Base-by-base conservation (phyloP, 345 rosid species). In the Murraya koenigii region DNA sequence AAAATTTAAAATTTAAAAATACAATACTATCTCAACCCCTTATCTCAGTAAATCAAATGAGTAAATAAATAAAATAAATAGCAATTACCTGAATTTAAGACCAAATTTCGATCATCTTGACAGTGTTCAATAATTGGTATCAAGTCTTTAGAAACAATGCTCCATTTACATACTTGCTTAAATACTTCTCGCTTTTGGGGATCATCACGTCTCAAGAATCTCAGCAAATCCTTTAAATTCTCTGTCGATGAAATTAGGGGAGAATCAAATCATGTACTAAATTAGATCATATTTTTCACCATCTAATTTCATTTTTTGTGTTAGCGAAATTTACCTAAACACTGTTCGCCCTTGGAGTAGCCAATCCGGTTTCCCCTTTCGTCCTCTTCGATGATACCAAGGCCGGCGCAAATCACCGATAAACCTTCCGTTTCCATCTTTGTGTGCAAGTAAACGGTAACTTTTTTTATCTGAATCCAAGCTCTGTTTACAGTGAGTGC, bases 141-240 rank as follows among this genome's bases (percentile, higher is more conserved):
- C 91, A 95, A 83, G 78, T 93, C 89, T 81, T 95, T 93, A 2
- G 96, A 84, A 49, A 89, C 92, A 13, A 80, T 90, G 76, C 89
- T 90, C 98, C 98, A 95, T 71, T 89, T 90, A 78, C 98, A 95
- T 13, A 93, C 92, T 81, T 93, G 98, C 85, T 90, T 95, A 80
- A 95, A 95, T 15, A 90, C 99, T 75, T 85, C 88, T 55, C 99
- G 90, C 72, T 85, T 87, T 70, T 93, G 84, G 5, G 98, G 93
- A 86, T 95, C 94, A 54, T 95, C 99, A 0, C 94, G 93, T 81
- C 98, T 85, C 41, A 95, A 71, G 83, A 91, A 95, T 66, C 98
- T 85, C 83, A 94, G 81, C 82, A 94, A 77, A 80, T 93, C 98
- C 83, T 93, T 94, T 64, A 93, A 35, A 83, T 91, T 86, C 54